Conservation (phyloP, 352 stramenopile species). For the Elongisporangium undulatum region DNA sequence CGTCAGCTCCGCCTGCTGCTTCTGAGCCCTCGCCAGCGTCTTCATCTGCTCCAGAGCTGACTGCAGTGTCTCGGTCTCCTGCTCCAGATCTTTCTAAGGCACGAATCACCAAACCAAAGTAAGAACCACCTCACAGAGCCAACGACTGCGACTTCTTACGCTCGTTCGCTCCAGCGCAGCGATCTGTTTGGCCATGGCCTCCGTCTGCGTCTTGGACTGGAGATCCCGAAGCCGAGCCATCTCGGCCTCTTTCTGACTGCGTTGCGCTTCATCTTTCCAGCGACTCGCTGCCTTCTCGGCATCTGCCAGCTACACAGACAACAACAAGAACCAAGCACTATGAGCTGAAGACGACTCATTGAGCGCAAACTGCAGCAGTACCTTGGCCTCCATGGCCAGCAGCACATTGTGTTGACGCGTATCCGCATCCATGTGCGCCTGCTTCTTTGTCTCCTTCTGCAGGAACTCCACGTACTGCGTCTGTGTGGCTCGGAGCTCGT, state of each 20-base stretch:
- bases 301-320: slow-evolving; percentile 22
- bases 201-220: slow-evolving; percentile 8
- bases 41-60: slow-evolving; percentile 17
- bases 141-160: neutral
- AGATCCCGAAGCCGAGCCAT: slow-evolving; percentile 13
- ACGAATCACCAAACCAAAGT: neutral
- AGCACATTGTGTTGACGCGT: neutral
- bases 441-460: slow-evolving; percentile 34
- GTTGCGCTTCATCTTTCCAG: slow-evolving; percentile 35
- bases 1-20: slow-evolving; percentile 18
- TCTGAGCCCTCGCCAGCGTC: neutral
- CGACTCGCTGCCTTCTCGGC: slow-evolving; percentile 25
- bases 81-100: slow-evolving; percentile 22
- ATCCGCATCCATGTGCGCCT: neutral
- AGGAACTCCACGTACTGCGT: slow-evolving; percentile 39
- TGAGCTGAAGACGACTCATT: neutral
- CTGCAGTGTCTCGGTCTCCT: slow-evolving; percentile 26
- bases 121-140: neutral
- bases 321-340: neutral
- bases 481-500: slow-evolving; percentile 40
- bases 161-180: slow-evolving; percentile 7
- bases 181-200: slow-evolving; percentile 16
- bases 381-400: neutral
- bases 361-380: neutral
- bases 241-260: slow-evolving; percentile 34